phyloP scores from a whole-genome alignment of 202 grass and related monocot species.

The Musa balbisiana region DNA sequence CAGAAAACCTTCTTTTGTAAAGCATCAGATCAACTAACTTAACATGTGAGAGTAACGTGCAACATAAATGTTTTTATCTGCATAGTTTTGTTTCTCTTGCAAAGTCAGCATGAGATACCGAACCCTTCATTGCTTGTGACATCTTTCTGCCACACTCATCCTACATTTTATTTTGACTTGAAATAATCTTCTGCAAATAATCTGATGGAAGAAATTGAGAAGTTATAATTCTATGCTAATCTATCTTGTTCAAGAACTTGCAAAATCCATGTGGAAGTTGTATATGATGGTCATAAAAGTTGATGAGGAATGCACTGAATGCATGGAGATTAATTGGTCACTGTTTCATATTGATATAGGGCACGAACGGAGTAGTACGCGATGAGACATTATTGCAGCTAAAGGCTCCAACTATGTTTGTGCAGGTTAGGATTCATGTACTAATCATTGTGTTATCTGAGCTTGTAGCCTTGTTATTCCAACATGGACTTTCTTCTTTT shows the following conservation, averaged over 20 bases:
- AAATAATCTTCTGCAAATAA: background rate
- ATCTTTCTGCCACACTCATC: background rate
- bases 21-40: no score
- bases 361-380: slow-evolving; percentile 42
- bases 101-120: no score
- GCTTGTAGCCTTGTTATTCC: background rate
- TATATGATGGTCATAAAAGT: background rate
- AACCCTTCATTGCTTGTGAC: no score
- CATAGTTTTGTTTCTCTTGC: no score
- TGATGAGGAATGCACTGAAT: background rate
- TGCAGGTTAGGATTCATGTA: slow-evolving; percentile 38
- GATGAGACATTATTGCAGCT: slow-evolving; percentile 67
- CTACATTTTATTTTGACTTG: background rate
- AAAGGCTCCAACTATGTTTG: slow-evolving; percentile 72
- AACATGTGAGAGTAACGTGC: no score
- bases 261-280: background rate
- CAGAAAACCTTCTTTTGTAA: no score
- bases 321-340: background rate
- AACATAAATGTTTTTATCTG: no score
- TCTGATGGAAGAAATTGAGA: background rate
- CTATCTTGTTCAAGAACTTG: no score
- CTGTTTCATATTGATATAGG: slow-evolving; percentile 38
- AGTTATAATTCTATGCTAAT: background rate
- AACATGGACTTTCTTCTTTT: background rate
- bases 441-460: background rate